Evolutionary conservation across 305 asterid species (phyloP).

Genomic region (Fraxinus albicans): DNA sequence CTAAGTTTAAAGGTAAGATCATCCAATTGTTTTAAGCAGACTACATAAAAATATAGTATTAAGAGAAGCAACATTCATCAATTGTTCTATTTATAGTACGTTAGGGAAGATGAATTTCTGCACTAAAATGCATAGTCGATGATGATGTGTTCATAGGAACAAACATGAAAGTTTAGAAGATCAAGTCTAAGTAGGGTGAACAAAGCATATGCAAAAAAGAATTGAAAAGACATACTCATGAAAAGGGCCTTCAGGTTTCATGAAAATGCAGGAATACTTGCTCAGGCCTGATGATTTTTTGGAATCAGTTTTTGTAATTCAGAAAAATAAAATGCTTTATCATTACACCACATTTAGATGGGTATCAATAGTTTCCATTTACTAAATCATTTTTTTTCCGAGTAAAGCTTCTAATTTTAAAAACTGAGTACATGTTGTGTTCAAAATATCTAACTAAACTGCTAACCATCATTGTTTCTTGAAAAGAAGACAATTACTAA

Average conservation of each 20-base stretch:
- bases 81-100: not conserved
- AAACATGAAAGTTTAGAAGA: not conserved
- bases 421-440: not conserved
- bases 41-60: not conserved
- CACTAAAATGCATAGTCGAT: not conserved
- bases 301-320: not conserved
- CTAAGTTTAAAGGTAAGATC: not conserved
- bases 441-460: not conserved
- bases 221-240: not conserved
- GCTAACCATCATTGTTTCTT: not conserved
- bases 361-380: not conserved
- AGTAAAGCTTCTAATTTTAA: not conserved
- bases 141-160: not conserved
- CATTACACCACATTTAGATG: not conserved
- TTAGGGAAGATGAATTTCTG: not conserved
- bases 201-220: not conserved
- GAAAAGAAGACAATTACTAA: not conserved
- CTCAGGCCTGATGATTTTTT: not conserved
- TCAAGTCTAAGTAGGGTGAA: not conserved
- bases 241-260: not conserved
- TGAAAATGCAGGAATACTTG: not conserved
- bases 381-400: not conserved
- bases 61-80: not conserved
- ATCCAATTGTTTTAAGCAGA: not conserved
- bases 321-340: not conserved